Evolutionary conservation across 495 filamentous ascomycete genomes (phyloP).

Genomic region (Penicilliopsis zonata): DNA sequence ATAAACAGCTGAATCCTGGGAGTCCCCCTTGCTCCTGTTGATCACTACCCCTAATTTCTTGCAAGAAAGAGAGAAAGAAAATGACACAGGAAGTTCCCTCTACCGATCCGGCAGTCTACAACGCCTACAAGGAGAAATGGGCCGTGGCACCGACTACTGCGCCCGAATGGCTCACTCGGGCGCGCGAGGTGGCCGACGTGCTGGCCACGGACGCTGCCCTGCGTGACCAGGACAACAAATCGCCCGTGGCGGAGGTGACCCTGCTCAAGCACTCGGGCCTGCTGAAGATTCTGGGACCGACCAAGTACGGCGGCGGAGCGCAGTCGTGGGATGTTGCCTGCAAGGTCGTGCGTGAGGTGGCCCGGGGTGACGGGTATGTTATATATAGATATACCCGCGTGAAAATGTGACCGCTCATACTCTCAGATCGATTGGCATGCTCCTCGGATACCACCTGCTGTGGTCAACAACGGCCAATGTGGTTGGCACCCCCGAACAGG

Average conservation of each 20-base stretch:
- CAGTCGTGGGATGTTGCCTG: slow-evolving; percentile 45
- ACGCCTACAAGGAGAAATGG: slow-evolving; percentile 33
- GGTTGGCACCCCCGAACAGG: slow-evolving; percentile 43
- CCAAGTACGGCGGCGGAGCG: slow-evolving; percentile 44
- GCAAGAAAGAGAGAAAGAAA: too few species aligned
- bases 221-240: slow-evolving; percentile 44
- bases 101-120: slow-evolving; percentile 41
- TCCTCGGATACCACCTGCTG: slow-evolving; percentile 49
- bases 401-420: background rate
- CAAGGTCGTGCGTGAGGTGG: slow-evolving; percentile 44
- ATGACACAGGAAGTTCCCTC: slow-evolving; percentile 15
- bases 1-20: too few species aligned
- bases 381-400: background rate
- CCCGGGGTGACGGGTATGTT: slow-evolving; percentile 40
- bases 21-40: too few species aligned
- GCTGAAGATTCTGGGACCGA: slow-evolving; percentile 40
- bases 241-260: slow-evolving; percentile 40
- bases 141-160: slow-evolving; percentile 24
- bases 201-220: slow-evolving; percentile 38
- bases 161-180: slow-evolving; percentile 38
- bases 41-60: too few species aligned
- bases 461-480: slow-evolving; percentile 46
- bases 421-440: slow-evolving; percentile 40
- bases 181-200: slow-evolving; percentile 39
- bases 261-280: slow-evolving; percentile 45